These are phyloP conservation scores for Plasmodiophora brassicae DNA, from an alignment of 208 protist genomes.

Conservation along the genomic window DNA sequence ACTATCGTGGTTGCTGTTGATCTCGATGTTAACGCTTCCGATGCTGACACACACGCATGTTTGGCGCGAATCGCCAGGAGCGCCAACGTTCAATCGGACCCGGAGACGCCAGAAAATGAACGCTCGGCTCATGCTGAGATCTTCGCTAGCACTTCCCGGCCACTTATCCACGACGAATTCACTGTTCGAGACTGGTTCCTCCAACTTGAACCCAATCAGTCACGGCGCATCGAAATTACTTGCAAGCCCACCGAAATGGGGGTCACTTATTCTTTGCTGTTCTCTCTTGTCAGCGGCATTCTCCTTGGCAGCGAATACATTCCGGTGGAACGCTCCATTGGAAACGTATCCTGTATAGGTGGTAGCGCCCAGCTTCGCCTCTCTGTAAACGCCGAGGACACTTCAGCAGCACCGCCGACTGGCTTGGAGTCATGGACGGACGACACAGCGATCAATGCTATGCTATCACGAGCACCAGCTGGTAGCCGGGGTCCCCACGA, in stretches of 20 bases:
- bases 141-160: neutral
- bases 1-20: neutral
- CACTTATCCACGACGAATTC: neutral
- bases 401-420: neutral
- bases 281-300: neutral
- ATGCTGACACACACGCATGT: neutral
- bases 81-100: neutral
- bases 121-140: neutral
- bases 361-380: neutral
- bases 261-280: neutral
- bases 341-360: neutral
- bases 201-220: slow-evolving; percentile 8
- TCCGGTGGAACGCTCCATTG: neutral
- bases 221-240: neutral
- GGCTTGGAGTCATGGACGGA: neutral
- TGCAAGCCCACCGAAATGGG: neutral
- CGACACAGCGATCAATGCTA: neutral
- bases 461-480: neutral
- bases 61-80: neutral
- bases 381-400: neutral
- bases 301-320: neutral
- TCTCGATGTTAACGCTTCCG: neutral
- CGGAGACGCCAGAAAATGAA: neutral
- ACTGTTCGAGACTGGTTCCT: neutral
- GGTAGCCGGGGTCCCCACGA: no score